phyloP scores from a whole-genome alignment of 495 filamentous ascomycete genomes.

The Chlorociboria aeruginascens region DNA sequence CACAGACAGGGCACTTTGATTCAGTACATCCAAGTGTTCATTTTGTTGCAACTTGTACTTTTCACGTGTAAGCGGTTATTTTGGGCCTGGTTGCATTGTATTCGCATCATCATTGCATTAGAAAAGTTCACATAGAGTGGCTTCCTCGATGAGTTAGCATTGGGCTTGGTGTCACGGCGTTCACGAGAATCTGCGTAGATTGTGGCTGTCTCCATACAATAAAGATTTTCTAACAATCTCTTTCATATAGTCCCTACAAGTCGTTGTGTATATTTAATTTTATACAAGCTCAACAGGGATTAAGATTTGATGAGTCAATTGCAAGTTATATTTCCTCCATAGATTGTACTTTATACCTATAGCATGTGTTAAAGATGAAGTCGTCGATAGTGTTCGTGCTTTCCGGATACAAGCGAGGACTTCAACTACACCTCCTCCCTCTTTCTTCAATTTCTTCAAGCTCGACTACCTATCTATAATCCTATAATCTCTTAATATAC shows the following conservation, averaged over 20 bases:
- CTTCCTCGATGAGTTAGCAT: background rate
- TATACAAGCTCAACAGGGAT: no score
- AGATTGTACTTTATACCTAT: no score
- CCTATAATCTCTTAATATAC: no score
- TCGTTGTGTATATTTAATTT: no score
- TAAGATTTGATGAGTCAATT: background rate
- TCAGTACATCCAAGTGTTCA: conserved; percentile 6
- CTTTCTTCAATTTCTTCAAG: no score
- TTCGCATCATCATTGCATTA: conserved; percentile 5
- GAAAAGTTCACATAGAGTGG: conserved; percentile 1
- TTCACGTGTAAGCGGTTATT: background rate
- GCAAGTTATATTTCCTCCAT: background rate
- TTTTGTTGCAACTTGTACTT: conserved; percentile 7
- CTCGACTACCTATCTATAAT: no score
- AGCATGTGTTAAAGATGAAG: no score
- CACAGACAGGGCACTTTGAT: background rate
- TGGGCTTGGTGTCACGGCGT: conserved; percentile 1
- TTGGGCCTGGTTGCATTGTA: background rate
- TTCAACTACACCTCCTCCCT: no score
- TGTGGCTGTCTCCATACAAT: conserved; percentile 3
- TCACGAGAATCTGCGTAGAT: background rate
- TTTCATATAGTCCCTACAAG: no score
- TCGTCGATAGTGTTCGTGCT: no score
- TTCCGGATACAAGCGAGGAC: no score
- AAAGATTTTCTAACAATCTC: conserved; percentile 1